These are phyloP conservation scores for Polychaeton citri DNA, from an alignment of 2,329 filamentous ascomycete genomes.

Conservation along the genomic window DNA sequence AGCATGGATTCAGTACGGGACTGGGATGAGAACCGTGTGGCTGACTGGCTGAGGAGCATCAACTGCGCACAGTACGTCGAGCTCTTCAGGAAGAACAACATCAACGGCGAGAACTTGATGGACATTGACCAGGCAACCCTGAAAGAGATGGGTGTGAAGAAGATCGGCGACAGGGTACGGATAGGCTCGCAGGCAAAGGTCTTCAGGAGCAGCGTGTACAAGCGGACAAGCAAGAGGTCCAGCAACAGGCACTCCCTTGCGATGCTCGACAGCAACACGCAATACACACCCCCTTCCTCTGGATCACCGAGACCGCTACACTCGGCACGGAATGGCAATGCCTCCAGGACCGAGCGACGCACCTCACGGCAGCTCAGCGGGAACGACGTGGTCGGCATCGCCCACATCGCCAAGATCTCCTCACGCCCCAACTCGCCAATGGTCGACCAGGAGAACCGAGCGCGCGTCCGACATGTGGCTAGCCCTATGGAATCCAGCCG, in stretches of 20 bases:
- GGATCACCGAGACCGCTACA: constrained; percentile 51
- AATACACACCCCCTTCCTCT: constrained; percentile 45
- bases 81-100: constrained; percentile 80
- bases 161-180: constrained; percentile 89
- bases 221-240: constrained; percentile 49
- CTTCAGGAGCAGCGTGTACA: constrained; percentile 36
- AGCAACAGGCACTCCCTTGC: constrained; percentile 75
- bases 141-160: constrained; percentile 97
- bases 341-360: constrained; percentile 33
- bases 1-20: constrained; percentile 26
- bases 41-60: constrained; percentile 80
- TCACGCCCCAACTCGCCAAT: constrained; percentile 62
- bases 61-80: constrained; percentile 91
- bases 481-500: constrained; percentile 43
- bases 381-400: constrained; percentile 30
- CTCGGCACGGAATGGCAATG: constrained; percentile 35
- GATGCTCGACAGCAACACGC: constrained; percentile 54
- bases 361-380: constrained; percentile 33
- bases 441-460: constrained; percentile 41
- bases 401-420: constrained; percentile 34
- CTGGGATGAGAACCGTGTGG: constrained; percentile 87
- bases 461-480: constrained; percentile 46
- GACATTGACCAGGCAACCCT: constrained; percentile 95
- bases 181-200: constrained; percentile 44
- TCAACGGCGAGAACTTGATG: constrained; percentile 91